Percentiles rank a stretch among this genome's conserved stretches.
Conservation (phyloP, 2,329 filamentous ascomycete species). For the Aspergillus arachidicola region DNA sequence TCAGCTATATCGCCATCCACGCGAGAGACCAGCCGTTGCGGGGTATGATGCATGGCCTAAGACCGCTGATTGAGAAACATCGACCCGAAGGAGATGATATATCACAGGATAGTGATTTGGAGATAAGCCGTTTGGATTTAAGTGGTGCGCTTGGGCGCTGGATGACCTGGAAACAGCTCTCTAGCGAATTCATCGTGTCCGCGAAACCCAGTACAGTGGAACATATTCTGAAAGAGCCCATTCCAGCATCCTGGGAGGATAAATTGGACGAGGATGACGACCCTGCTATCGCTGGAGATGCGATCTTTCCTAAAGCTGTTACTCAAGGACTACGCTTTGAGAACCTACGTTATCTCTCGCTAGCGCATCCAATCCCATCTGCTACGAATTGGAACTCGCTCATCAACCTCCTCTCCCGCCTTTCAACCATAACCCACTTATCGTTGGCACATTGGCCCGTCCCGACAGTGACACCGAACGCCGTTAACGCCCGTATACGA, state of each 20-base stretch:
- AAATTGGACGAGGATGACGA: slow-evolving; percentile 18
- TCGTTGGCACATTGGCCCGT: slow-evolving; percentile 65
- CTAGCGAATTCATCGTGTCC: slow-evolving; percentile 43
- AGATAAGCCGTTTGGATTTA: slow-evolving; percentile 57
- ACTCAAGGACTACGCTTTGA: slow-evolving; percentile 46
- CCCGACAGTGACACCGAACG: slow-evolving; percentile 60
- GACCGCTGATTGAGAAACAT: slow-evolving; percentile 49
- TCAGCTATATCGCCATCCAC: slow-evolving; percentile 60
- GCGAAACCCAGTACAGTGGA: slow-evolving; percentile 12
- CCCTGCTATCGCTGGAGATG: neutral
- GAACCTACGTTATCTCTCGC: slow-evolving; percentile 60
- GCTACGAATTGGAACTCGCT: slow-evolving; percentile 59
- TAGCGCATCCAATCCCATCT: slow-evolving; percentile 52
- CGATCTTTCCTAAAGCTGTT: slow-evolving; percentile 24
- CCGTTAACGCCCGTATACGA: slow-evolving; percentile 48
- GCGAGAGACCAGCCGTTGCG: slow-evolving; percentile 45
- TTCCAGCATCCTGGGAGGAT: slow-evolving; percentile 48
- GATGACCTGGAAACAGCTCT: slow-evolving; percentile 53
- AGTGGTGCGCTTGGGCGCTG: slow-evolving; percentile 52
- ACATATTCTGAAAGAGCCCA: slow-evolving; percentile 12
- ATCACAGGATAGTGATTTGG: slow-evolving; percentile 34
- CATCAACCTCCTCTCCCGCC: slow-evolving; percentile 53
- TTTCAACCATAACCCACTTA: slow-evolving; percentile 62
- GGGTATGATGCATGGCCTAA: slow-evolving; percentile 48
- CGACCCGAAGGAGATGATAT: slow-evolving; percentile 21